Conservation (phyloP, 2,329 filamentous ascomycete species). For the Penicillium psychrosexuale region DNA sequence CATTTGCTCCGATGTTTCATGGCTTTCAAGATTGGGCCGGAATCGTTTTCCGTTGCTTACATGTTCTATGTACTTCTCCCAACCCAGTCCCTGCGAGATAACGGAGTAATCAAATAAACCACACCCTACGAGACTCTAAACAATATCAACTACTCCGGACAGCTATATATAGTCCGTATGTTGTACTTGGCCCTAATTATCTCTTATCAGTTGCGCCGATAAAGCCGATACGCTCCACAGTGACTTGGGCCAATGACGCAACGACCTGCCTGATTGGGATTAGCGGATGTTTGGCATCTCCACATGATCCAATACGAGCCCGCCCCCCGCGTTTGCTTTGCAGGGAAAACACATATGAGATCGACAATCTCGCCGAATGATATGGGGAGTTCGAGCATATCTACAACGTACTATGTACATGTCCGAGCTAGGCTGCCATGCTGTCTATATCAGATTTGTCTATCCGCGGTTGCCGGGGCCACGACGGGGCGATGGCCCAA, state of each 20-base stretch:
- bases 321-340: slow-evolving; percentile 9
- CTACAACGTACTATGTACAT: background rate
- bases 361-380: background rate
- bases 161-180: no score
- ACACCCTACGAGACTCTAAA: background rate
- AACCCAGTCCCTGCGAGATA: background rate
- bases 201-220: slow-evolving; percentile 4
- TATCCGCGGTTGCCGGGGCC: background rate
- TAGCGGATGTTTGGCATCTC: slow-evolving; percentile 16
- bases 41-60: background rate
- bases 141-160: background rate
- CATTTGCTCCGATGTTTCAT: no score
- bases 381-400: background rate
- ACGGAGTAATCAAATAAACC: background rate
- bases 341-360: background rate
- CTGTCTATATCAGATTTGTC: background rate
- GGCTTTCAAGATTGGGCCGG: no score
- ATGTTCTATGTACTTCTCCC: background rate
- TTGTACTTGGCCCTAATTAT: background rate
- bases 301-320: slow-evolving; percentile 2
- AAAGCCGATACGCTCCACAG: background rate
- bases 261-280: slow-evolving; percentile 12
- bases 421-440: background rate
- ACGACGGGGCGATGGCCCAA: background rate
- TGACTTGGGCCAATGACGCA: background rate